Evolutionary conservation across 495 filamentous ascomycete species (phyloP).

Genomic region (Apiosordaria backusii): DNA sequence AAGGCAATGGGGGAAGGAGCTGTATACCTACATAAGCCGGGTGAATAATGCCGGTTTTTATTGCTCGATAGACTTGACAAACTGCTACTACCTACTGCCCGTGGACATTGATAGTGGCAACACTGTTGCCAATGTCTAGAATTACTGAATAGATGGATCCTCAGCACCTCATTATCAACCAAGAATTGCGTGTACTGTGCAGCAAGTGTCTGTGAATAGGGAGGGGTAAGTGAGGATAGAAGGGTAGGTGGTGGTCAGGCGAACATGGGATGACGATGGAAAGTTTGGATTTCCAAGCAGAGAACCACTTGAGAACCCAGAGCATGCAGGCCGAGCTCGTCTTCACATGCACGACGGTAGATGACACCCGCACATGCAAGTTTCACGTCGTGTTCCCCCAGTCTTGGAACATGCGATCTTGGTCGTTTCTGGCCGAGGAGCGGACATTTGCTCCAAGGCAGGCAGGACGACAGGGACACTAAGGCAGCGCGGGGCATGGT

Average conservation of each 20-base stretch:
- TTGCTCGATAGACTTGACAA: background rate
- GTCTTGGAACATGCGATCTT: slow-evolving; percentile 7
- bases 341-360: slow-evolving; percentile 6
- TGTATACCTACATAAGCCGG: background rate
- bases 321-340: background rate
- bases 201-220: too few relatives aligned
- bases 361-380: slow-evolving; percentile 3
- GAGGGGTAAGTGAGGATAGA: too few relatives aligned
- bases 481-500: background rate
- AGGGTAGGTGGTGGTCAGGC: background rate
- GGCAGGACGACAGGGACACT: background rate
- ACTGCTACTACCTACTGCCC: background rate
- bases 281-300: background rate
- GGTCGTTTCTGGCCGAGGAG: background rate
- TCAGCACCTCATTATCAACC: background rate
- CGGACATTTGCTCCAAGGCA: background rate
- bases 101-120: background rate
- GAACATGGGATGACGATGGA: background rate
- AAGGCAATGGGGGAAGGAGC: background rate
- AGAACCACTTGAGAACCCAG: background rate
- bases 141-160: background rate
- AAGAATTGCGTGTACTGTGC: background rate
- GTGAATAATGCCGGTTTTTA: background rate
- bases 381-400: background rate
- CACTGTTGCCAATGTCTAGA: background rate